phyloP scores from a whole-genome alignment of 192 early-diverging fungal genomes.

The Dissophora ornata region DNA sequence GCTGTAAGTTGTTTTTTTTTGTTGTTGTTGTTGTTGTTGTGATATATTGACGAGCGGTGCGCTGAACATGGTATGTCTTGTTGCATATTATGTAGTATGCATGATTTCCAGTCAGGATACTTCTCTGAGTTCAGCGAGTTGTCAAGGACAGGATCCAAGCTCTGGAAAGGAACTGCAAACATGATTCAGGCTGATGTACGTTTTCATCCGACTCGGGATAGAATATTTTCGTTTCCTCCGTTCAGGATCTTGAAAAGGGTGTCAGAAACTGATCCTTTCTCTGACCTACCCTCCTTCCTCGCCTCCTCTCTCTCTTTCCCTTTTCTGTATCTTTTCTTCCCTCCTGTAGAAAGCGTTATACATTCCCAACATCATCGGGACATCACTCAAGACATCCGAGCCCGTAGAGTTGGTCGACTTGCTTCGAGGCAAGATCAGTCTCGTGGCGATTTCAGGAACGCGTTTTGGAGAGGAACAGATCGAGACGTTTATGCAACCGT shows the following conservation, averaged over 20 bases:
- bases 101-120: conserved; percentile 35
- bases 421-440: conserved; percentile 54
- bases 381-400: conserved; percentile 53
- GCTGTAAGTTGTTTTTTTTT: conserved; percentile 48
- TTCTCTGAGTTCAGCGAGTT: conserved; percentile 53
- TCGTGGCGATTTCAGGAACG: conserved; percentile 63
- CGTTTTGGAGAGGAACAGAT: conserved; percentile 65
- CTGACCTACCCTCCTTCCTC: not conserved
- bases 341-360: conserved; percentile 58
- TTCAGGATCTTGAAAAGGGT: too few relatives aligned
- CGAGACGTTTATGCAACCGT: conserved; percentile 58
- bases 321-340: not conserved
- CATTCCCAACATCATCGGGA: conserved; percentile 65
- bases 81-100: conserved; percentile 11
- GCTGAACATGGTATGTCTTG: too few relatives aligned
- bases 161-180: conserved; percentile 58
- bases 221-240: too few relatives aligned
- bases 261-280: too few relatives aligned
- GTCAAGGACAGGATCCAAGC: conserved; percentile 58
- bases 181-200: conserved; percentile 60
- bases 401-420: conserved; percentile 55
- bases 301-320: not conserved
- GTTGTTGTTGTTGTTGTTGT: not conserved
- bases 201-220: not conserved
- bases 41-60: too few relatives aligned